These are phyloP conservation scores for Cyberlindnera meyerae DNA, from an alignment of 805 yeast genomes.

Conservation along the genomic window DNA sequence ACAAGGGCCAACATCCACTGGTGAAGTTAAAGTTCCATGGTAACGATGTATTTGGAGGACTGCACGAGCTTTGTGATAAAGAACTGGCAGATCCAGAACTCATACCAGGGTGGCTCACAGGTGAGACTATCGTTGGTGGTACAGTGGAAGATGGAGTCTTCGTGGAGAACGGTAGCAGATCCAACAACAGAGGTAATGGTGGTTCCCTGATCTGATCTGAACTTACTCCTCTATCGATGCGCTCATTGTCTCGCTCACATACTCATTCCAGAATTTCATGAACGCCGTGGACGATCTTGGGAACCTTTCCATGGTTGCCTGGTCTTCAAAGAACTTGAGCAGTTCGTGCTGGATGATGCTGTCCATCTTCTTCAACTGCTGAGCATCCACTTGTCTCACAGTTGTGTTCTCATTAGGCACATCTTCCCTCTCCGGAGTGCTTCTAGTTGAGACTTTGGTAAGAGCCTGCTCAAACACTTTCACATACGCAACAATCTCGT, in stretches of 20 bases:
- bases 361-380: constrained; percentile 8
- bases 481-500: constrained; percentile 27
- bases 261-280: constrained; percentile 15
- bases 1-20: constrained; percentile 17
- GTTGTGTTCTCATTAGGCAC: too few species aligned
- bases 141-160: constrained; percentile 33
- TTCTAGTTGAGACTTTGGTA: not conserved
- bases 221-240: constrained; percentile 2
- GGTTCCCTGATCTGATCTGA: not conserved
- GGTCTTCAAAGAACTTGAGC: constrained; percentile 10
- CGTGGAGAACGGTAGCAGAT: not conserved
- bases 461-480: constrained; percentile 5
- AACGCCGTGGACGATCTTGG: constrained; percentile 14
- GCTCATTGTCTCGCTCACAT: constrained; percentile 16
- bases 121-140: constrained; percentile 64
- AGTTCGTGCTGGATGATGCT: constrained; percentile 12
- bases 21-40: constrained; percentile 44
- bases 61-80: constrained; percentile 58
- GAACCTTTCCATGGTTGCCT: constrained; percentile 7
- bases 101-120: constrained; percentile 75
- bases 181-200: not conserved
- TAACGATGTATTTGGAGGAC: constrained; percentile 70
- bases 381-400: not conserved
- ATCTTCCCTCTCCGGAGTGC: not conserved
- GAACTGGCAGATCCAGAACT: constrained; percentile 46